These are phyloP conservation scores for Pilatotrama ljubarskyi DNA, from an alignment of 768 basidiomycete species.

Conservation along the genomic window DNA sequence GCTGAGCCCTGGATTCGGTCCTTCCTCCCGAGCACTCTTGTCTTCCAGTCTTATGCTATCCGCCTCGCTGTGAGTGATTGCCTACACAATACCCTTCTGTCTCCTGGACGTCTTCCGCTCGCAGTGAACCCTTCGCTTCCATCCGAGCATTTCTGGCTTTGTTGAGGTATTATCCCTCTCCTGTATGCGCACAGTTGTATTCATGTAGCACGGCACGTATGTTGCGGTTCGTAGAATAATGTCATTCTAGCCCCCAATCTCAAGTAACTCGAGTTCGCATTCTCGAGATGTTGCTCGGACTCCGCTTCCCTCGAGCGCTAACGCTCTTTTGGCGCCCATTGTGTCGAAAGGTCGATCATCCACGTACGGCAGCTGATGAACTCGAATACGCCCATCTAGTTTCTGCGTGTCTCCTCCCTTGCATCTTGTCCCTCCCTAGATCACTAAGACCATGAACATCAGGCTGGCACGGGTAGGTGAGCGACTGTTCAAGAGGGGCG, in stretches of 20 bases:
- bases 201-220: neutral
- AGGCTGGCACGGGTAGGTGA: slow-evolving; percentile 35
- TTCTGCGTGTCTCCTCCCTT: neutral
- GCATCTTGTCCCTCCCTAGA: neutral
- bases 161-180: neutral
- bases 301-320: no score
- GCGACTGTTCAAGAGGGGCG: neutral
- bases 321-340: no score
- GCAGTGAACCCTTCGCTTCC: neutral
- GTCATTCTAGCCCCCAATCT: neutral
- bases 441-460: slow-evolving; percentile 43
- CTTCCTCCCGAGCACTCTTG: neutral
- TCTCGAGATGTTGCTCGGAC: no score
- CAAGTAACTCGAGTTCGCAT: neutral
- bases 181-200: slow-evolving; percentile 18
- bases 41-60: neutral
- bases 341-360: no score
- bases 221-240: slow-evolving; percentile 1
- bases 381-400: neutral
- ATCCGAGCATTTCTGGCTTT: neutral
- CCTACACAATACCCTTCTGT: slow-evolving; percentile 5
- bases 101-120: neutral
- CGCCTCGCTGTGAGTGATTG: neutral
- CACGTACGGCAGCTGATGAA: no score
- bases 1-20: no score